phyloP scores from a whole-genome alignment of 2,329 filamentous ascomycete genomes.

The Albifimbria verrucaria region DNA sequence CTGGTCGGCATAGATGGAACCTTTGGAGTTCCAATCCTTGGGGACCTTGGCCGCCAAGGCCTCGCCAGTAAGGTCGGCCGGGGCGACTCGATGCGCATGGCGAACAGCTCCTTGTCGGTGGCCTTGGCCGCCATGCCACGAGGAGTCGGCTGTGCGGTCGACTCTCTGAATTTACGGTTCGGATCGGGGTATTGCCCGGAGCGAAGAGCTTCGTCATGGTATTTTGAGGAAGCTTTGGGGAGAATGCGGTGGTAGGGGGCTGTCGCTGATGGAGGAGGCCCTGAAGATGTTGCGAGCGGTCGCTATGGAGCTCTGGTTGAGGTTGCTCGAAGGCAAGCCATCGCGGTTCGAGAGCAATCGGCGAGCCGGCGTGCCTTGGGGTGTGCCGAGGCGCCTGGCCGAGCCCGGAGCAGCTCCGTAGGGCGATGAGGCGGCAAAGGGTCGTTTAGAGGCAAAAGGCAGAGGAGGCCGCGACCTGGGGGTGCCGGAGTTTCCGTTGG shows the following conservation, averaged over 20 bases:
- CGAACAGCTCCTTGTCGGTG: constrained; percentile 49
- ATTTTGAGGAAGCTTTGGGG: constrained; percentile 41
- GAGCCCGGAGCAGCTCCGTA: constrained; percentile 14
- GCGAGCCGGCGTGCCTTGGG: constrained; percentile 33
- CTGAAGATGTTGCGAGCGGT: constrained; percentile 40
- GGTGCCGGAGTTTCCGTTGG: constrained; percentile 26
- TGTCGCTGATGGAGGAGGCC: constrained; percentile 33
- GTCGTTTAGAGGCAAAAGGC: constrained; percentile 42
- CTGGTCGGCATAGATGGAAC: constrained; percentile 59
- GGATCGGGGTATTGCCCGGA: constrained; percentile 41
- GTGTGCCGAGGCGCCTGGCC: constrained; percentile 33
- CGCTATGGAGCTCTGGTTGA: constrained; percentile 32
- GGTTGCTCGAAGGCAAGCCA: constrained; percentile 29
- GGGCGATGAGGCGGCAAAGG: constrained; percentile 34
- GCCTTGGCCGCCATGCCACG: constrained; percentile 48
- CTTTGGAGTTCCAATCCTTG: constrained; percentile 46
- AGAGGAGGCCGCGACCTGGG: constrained; percentile 37
- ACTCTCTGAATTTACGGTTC: constrained; percentile 39
- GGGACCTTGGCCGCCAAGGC: constrained; percentile 51
- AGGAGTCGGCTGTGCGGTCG: constrained; percentile 43
- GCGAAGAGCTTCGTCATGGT: constrained; percentile 47
- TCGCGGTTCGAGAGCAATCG: constrained; percentile 32
- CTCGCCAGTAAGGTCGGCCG: constrained; percentile 54
- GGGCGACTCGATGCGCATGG: constrained; percentile 58
- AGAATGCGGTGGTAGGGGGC: constrained; percentile 34